Conservation (phyloP, 2,329 filamentous ascomycete species). For the Clonostachys sp. region DNA sequence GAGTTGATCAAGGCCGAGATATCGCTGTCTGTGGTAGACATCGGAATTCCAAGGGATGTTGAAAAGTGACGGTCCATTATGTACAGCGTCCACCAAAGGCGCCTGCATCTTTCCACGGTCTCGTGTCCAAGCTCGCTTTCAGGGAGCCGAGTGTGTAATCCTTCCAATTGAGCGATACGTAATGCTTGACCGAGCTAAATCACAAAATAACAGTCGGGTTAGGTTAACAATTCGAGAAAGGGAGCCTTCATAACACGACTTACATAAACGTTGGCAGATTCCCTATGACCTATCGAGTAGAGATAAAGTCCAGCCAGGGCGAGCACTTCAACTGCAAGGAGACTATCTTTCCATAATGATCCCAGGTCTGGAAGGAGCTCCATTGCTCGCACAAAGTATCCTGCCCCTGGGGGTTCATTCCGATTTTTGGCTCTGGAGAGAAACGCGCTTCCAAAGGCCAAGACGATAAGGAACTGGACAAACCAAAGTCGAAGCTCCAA, state of each 20-base stretch:
- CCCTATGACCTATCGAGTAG: conserved; percentile 28
- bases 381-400: conserved; percentile 25
- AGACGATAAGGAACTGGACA: conserved; percentile 14
- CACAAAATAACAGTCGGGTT: background rate
- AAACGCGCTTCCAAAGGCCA: conserved; percentile 14
- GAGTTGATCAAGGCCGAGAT: conserved; percentile 24
- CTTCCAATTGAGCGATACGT: conserved; percentile 32
- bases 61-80: conserved; percentile 33
- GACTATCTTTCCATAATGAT: conserved; percentile 25
- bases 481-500: conserved; percentile 15
- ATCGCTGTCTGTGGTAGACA: conserved; percentile 29
- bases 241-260: background rate
- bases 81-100: conserved; percentile 34
- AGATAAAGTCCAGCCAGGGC: conserved; percentile 28
- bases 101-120: conserved; percentile 23
- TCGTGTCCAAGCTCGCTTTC: conserved; percentile 23
- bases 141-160: conserved; percentile 31
- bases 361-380: conserved; percentile 24
- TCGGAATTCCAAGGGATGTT: conserved; percentile 28
- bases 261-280: conserved; percentile 21
- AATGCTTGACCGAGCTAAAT: conserved; percentile 30
- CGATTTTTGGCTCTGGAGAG: conserved; percentile 11
- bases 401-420: conserved; percentile 19
- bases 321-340: conserved; percentile 28
- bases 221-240: background rate